These are phyloP conservation scores for Trichoderma atroviride DNA, from an alignment of 2,329 filamentous ascomycete species.

Conservation along the genomic window DNA sequence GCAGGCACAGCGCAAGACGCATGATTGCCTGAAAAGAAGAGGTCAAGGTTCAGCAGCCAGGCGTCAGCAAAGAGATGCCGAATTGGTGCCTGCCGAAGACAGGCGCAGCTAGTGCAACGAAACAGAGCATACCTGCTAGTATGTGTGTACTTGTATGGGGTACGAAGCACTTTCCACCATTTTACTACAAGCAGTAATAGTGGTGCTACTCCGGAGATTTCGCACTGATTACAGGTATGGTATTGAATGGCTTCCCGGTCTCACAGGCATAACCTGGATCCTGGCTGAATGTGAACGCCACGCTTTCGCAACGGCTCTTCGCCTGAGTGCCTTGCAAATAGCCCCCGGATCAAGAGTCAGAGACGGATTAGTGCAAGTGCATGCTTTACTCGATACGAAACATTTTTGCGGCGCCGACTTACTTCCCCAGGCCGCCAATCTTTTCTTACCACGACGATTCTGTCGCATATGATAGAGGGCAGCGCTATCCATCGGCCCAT, in stretches of 20 bases:
- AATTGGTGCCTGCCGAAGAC: background rate
- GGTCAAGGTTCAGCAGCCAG: background rate
- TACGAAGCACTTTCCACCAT: background rate
- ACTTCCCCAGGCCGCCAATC: background rate
- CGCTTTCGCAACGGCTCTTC: background rate
- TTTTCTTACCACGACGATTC: background rate
- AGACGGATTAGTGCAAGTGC: background rate
- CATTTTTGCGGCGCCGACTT: background rate
- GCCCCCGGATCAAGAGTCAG: background rate
- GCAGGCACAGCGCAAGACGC: background rate
- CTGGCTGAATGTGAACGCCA: conserved; percentile 10
- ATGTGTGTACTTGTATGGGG: background rate
- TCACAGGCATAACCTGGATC: conserved; percentile 1
- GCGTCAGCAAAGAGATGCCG: background rate
- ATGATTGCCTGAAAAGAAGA: background rate
- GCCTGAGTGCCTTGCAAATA: background rate
- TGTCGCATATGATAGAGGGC: conserved; percentile 5
- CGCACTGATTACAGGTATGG: background rate
- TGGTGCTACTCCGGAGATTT: background rate
- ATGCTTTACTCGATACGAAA: background rate
- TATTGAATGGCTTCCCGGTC: background rate
- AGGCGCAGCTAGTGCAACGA: background rate
- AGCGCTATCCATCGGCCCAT: background rate
- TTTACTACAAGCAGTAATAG: background rate
- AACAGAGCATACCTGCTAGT: background rate